These are phyloP conservation scores for Barnettozyma siamensis DNA, from an alignment of 805 yeast species.

Conservation along the genomic window DNA sequence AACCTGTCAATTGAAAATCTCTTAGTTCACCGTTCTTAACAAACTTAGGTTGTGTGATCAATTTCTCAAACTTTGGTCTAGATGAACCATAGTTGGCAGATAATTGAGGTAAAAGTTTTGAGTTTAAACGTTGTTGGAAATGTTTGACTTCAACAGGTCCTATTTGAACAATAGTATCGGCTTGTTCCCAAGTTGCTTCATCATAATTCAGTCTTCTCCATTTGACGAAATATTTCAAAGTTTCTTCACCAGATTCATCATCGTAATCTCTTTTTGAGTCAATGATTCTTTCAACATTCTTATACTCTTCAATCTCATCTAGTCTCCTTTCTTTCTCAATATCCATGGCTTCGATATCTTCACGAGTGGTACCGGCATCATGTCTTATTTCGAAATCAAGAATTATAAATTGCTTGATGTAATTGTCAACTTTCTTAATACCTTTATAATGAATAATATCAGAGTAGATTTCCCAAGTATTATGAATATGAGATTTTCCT, in stretches of 20 bases:
- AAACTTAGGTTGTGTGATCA: constrained; percentile 79
- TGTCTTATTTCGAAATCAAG: constrained; percentile 68
- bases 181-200: constrained; percentile 96
- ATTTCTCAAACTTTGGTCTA: constrained; percentile 87
- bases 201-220: constrained; percentile 94
- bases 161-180: constrained; percentile 74
- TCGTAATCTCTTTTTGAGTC: constrained; percentile 66
- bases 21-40: constrained; percentile 88
- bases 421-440: constrained; percentile 81
- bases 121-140: constrained; percentile 73
- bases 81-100: constrained; percentile 68
- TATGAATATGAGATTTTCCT: constrained; percentile 83
- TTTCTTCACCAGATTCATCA: constrained; percentile 54
- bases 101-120: constrained; percentile 77
- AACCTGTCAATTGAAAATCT: constrained; percentile 96
- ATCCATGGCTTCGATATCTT: constrained; percentile 91
- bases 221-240: constrained; percentile 78
- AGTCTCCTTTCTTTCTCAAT: constrained; percentile 79
- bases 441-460: constrained; percentile 53
- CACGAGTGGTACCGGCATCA: constrained; percentile 81
- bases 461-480: constrained; percentile 82
- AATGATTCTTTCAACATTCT: constrained; percentile 83
- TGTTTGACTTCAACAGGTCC: constrained; percentile 82
- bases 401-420: constrained; percentile 70
- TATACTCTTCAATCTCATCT: constrained; percentile 80